Percentiles rank a stretch among this genome's conserved stretches.
phyloP scores from a whole-genome alignment of 1,284 basidiomycete genomes.

The Meira miltonrushii region DNA sequence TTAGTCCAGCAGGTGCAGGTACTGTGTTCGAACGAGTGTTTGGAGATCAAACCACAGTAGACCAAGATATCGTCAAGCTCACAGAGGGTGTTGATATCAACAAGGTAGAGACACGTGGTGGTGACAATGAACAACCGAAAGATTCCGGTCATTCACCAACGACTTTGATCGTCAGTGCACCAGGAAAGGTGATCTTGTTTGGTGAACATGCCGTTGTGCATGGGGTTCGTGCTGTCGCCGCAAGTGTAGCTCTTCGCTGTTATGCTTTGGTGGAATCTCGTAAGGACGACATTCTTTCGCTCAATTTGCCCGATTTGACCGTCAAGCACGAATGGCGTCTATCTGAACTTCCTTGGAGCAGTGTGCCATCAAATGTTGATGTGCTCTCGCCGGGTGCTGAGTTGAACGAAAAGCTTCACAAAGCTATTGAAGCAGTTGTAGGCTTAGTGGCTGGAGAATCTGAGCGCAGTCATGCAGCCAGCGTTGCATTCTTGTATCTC shows the following conservation, averaged over 20 bases:
- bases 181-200: conserved; percentile 96
- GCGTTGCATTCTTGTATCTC: conserved; percentile 83
- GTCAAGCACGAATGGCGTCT: conserved; percentile 78
- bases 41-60: conserved; percentile 9
- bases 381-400: conserved; percentile 58
- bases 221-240: conserved; percentile 91
- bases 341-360: conserved; percentile 73
- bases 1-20: conserved; percentile 6
- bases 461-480: conserved; percentile 59
- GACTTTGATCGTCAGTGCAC: conserved; percentile 57
- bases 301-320: conserved; percentile 76
- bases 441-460: conserved; percentile 21
- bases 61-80: conserved; percentile 25
- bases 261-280: conserved; percentile 77
- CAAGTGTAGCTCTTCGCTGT: conserved; percentile 88
- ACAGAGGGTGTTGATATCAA: conserved; percentile 34
- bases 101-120: conserved; percentile 40
- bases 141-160: background rate
- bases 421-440: conserved; percentile 33
- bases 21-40: conserved; percentile 19
- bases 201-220: conserved; percentile 99
- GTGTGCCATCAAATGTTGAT: conserved; percentile 60
- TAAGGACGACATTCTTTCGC: conserved; percentile 67
- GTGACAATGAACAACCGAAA: conserved; percentile 27
- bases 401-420: conserved; percentile 34